A percentile compares a stretch with the other conserved stretches of the same genome.
Evolutionary conservation across 2,329 filamentous ascomycete species (phyloP).

Genomic region (Alternaria ventricosa): DNA sequence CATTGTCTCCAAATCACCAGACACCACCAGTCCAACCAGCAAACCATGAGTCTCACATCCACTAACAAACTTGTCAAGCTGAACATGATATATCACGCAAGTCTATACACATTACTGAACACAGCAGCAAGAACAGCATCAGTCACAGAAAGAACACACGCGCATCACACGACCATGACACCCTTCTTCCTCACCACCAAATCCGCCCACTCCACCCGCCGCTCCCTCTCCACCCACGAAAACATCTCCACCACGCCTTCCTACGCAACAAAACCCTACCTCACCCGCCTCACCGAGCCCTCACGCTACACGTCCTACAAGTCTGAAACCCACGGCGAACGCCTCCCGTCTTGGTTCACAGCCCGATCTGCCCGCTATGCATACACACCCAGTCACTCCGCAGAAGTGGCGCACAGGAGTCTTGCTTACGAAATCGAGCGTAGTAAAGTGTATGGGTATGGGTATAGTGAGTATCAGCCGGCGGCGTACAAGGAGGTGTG

Average conservation of each 20-base stretch:
- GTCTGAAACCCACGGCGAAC: no score
- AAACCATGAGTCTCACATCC: neutral
- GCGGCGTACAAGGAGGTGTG: no score
- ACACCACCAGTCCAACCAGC: neutral
- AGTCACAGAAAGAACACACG: no score
- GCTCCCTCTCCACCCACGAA: neutral
- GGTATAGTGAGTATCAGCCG: neutral
- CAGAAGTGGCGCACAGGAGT: neutral
- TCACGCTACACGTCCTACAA: neutral
- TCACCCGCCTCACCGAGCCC: neutral
- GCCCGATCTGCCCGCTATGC: neutral
- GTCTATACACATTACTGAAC: neutral
- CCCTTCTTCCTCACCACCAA: neutral
- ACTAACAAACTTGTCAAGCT: neutral
- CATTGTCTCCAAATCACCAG: neutral
- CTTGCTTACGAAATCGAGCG: neutral
- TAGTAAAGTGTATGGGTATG: neutral
- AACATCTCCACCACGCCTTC: neutral
- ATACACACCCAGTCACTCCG: neutral
- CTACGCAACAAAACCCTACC: neutral
- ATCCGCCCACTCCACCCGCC: neutral
- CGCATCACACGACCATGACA: no score
- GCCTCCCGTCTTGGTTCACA: neutral
- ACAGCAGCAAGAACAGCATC: neutral
- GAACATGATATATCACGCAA: neutral